Evolutionary conservation across 2,329 filamentous ascomycete species (phyloP).

Genomic region (Beauveria scarabaeidicola): DNA sequence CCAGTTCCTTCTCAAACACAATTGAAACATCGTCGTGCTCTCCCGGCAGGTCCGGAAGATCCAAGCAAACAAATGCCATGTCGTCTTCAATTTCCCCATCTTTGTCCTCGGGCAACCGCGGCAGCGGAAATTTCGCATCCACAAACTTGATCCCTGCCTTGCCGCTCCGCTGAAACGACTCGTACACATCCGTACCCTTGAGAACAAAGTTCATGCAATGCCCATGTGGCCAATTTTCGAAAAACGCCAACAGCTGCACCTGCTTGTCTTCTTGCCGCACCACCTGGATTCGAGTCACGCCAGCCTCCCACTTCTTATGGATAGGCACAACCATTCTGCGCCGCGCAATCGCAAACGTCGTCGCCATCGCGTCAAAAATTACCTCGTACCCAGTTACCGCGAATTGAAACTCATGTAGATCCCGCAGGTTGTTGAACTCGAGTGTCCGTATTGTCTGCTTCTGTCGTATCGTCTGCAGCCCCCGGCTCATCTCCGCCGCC

Average conservation of each 20-base stretch:
- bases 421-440: constrained; percentile 54
- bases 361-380: constrained; percentile 62
- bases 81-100: constrained; percentile 49
- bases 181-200: constrained; percentile 76
- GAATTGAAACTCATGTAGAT: constrained; percentile 70
- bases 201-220: constrained; percentile 84
- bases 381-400: constrained; percentile 76
- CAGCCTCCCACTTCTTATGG: constrained; percentile 89
- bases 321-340: constrained; percentile 85
- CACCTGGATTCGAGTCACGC: constrained; percentile 70
- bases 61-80: constrained; percentile 71
- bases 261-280: constrained; percentile 63
- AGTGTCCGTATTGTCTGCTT: constrained; percentile 63
- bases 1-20: constrained; percentile 69
- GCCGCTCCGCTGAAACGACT: constrained; percentile 53
- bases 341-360: constrained; percentile 71
- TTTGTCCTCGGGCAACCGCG: constrained; percentile 48
- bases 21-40: constrained; percentile 90
- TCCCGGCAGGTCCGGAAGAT: constrained; percentile 79
- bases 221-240: constrained; percentile 79
- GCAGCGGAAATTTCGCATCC: constrained; percentile 84
- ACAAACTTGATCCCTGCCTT: constrained; percentile 71
- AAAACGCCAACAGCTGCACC: constrained; percentile 74
- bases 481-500: constrained; percentile 53
- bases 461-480: constrained; percentile 49